Conservation (phyloP, 2,329 filamentous ascomycete species). For the Diaporthe australafricana region DNA sequence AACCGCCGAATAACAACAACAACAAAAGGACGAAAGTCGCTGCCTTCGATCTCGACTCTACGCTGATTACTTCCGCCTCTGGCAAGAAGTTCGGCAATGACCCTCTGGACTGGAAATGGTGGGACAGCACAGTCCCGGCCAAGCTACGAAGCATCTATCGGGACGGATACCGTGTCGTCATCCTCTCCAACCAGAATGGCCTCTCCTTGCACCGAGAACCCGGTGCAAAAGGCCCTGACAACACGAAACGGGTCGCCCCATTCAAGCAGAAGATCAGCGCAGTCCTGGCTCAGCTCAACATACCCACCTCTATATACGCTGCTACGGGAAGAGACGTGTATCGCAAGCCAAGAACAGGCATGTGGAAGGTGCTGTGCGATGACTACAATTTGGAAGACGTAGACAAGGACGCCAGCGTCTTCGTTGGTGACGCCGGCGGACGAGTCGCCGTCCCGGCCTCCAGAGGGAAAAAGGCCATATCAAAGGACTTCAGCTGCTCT, state of each 20-base stretch:
- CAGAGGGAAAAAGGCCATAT: slow-evolving; percentile 43
- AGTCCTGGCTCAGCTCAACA: slow-evolving; percentile 76
- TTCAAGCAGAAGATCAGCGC: slow-evolving; percentile 85
- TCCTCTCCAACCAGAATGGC: slow-evolving; percentile 91
- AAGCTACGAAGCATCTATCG: slow-evolving; percentile 74
- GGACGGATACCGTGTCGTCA: slow-evolving; percentile 77
- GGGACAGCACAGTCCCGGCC: slow-evolving; percentile 77
- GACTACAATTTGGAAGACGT: slow-evolving; percentile 73
- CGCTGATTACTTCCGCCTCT: slow-evolving; percentile 82
- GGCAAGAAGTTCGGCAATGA: slow-evolving; percentile 81
- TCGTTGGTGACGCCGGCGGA: slow-evolving; percentile 88
- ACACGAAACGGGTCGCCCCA: slow-evolving; percentile 73
- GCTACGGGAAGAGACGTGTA: slow-evolving; percentile 85
- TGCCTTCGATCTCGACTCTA: slow-evolving; percentile 86
- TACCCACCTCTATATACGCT: slow-evolving; percentile 86
- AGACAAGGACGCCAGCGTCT: slow-evolving; percentile 80
- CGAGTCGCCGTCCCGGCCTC: slow-evolving; percentile 55
- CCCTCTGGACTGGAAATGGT: slow-evolving; percentile 93
- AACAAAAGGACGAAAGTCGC: slow-evolving; percentile 69
- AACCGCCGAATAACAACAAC: slow-evolving; percentile 42
- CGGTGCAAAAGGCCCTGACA: slow-evolving; percentile 74
- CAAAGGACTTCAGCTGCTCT: slow-evolving; percentile 74
- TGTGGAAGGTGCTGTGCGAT: slow-evolving; percentile 78
- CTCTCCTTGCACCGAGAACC: slow-evolving; percentile 79
- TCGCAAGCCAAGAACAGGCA: slow-evolving; percentile 87